Evolutionary conservation across 768 basidiomycete species (phyloP), one percentile per base, ranked within the genome.

Genomic region (Artomyces pyxidatus): DNA sequence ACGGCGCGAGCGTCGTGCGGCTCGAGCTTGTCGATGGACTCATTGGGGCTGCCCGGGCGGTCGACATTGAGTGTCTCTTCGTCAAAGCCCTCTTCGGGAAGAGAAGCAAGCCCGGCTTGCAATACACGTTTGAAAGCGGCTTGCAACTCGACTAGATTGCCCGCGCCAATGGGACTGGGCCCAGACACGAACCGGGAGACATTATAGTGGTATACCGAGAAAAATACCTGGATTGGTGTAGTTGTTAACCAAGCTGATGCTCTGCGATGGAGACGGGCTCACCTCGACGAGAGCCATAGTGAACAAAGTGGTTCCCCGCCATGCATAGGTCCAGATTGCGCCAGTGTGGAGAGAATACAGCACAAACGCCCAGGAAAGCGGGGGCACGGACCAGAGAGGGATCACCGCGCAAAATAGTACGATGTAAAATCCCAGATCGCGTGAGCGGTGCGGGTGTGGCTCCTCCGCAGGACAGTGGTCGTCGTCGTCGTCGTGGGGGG

Each of bases 1-100:
- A 84, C 64, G 2, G 85, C 85, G 7, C 85, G 77, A 9, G 79
- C 81, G 58, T 91, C 87, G 50, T 79, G 68, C 30, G 63, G 66
- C 22, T 76, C 75, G n/a, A 89, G 72, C 47, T 71, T 73, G 5
- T 66, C 66, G 45, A 84, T 76, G 7, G 68, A 57, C 62, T 88
- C 83, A 7, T 70, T 75, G 3, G 81, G 81, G 60, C 78, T 85
- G 37, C 71, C 76, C 30, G 83, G 80, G 50, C 78, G 68, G 40
- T 69, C 68, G 25, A 61, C 52, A 39, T 71, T 61, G 16, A 76
- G 65, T 7, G 74, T 70, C 58, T 80, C 81, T 50, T 80, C 73
- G 47, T 85, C 80, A 49, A 69, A 71, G 14, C 72, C 71, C 49
- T 77, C 68, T 37, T 70, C 69, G 2, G 77, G 73, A 12, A 81